Evolutionary conservation across 2,329 filamentous ascomycete genomes (phyloP).

Genomic region (Botrytis pseudocinerea): DNA sequence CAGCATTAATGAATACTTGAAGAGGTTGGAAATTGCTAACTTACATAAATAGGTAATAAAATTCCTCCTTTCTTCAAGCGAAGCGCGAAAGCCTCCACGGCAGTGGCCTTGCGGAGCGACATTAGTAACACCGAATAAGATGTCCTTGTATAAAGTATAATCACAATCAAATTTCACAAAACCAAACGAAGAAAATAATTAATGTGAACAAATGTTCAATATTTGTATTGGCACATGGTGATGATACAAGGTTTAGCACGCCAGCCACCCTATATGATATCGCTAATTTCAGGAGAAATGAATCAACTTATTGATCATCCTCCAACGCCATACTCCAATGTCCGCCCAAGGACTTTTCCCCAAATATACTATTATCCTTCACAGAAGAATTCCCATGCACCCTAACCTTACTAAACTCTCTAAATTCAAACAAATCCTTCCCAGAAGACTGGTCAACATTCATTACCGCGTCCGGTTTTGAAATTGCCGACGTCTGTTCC

Average conservation of each 20-base stretch:
- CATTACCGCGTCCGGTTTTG: constrained; percentile 35
- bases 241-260: constrained; percentile 9
- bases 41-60: not conserved
- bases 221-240: constrained; percentile 4
- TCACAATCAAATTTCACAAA: not conserved
- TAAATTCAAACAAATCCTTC: constrained; percentile 36
- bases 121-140: not conserved
- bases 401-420: constrained; percentile 22
- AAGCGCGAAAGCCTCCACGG: not conserved
- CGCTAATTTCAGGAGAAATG: constrained; percentile 6
- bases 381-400: constrained; percentile 19
- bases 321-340: constrained; percentile 36
- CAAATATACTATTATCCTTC: constrained; percentile 24
- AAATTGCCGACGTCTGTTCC: constrained; percentile 29
- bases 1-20: not conserved
- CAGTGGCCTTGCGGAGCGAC: not conserved
- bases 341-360: constrained; percentile 37
- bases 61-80: not conserved
- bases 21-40: not conserved
- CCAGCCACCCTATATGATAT: constrained; percentile 3
- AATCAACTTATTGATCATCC: constrained; percentile 24
- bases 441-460: constrained; percentile 36
- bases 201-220: not conserved
- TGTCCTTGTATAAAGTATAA: not conserved
- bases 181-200: not conserved